Base-by-base conservation (phyloP, 257 asterid genomes). In the Solanum clarkiae region DNA sequence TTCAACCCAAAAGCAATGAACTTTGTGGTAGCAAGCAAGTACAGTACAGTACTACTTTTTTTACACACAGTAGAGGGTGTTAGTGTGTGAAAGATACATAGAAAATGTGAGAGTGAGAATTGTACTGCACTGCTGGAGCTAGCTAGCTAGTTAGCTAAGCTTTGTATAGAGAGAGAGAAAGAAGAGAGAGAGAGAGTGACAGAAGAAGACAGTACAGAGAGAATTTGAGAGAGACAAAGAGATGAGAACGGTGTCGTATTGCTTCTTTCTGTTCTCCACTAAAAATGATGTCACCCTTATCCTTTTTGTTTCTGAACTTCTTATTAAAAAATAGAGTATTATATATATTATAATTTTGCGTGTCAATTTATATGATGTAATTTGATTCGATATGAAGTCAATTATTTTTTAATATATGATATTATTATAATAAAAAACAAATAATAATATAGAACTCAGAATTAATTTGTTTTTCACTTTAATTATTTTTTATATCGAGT, bases 171-270 rank as follows among this genome's bases (percentile, higher is more conserved):
- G 66, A 59, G 66, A 59, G 29, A 59, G n/a, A 59, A 3, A 57
- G 8, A 29, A 65, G 71, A 26, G 72, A 63, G 69, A 7, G 84
- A 6, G 40, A 59, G 84, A 13, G 77, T 17, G 62, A 74, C 81
- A 22, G 59, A 47, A 80, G 51, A 80, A 54, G 86, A 86, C 87
- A 84, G 32, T 62, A 9, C 79, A 56, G 85, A 42, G 84, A 55
- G 66, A 70, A 71, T 72, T 26, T 40, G n/a, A 71, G 80, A 72
- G 56, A 72, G 57, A 47, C 81, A 85, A 59, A 40, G 47, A 10
- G 75, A 40, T 81, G 20, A 59, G 18, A 68, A 84, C 86, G 85
- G 85, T 86, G 84, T 63, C 85, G 71, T 79, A 42, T 45, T 44
- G 45, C 14, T 57, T n/a, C 14, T 26, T 26, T 20, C 53, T 86